These are phyloP conservation scores for Colletotrichum karsti DNA, from an alignment of 2,329 filamentous ascomycete genomes.

Conservation along the genomic window DNA sequence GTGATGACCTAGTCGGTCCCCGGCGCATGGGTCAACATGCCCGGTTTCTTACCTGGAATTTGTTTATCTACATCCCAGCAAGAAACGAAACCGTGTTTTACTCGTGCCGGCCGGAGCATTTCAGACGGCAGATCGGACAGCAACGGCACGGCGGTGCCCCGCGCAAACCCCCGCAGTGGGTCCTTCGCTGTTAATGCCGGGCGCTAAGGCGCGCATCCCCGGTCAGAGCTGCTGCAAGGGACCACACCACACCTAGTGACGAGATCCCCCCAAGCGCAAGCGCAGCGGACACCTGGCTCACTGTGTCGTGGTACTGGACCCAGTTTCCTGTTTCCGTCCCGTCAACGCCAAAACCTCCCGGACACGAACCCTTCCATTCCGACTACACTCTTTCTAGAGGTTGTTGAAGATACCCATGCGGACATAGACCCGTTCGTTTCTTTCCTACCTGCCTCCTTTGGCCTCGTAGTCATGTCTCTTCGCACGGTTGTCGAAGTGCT, in stretches of 20 bases:
- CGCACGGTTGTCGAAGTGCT: conserved; percentile 22
- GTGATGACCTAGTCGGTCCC: no score
- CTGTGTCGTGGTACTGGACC: neutral
- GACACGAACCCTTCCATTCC: neutral
- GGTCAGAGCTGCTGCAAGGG: conserved; percentile 28
- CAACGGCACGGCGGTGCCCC: neutral
- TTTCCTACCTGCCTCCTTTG: neutral
- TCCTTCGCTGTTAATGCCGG: neutral
- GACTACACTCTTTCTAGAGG: neutral
- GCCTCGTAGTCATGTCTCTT: conserved; percentile 18
- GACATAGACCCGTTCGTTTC: neutral
- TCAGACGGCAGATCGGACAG: neutral
- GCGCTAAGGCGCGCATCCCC: conserved; percentile 7
- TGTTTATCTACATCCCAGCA: neutral
- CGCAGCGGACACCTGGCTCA: conserved; percentile 25
- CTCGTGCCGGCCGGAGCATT: neutral
- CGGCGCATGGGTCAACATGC: no score
- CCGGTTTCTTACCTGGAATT: no score
- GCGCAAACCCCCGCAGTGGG: conserved; percentile 21
- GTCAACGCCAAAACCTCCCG: neutral
- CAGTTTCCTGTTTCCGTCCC: neutral
- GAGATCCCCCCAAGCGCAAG: neutral
- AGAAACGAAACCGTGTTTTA: neutral
- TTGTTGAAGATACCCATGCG: neutral
- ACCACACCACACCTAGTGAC: conserved; percentile 23